Conservation (phyloP, 805 yeast species). For the Saccharomycodes ludwigii region DNA sequence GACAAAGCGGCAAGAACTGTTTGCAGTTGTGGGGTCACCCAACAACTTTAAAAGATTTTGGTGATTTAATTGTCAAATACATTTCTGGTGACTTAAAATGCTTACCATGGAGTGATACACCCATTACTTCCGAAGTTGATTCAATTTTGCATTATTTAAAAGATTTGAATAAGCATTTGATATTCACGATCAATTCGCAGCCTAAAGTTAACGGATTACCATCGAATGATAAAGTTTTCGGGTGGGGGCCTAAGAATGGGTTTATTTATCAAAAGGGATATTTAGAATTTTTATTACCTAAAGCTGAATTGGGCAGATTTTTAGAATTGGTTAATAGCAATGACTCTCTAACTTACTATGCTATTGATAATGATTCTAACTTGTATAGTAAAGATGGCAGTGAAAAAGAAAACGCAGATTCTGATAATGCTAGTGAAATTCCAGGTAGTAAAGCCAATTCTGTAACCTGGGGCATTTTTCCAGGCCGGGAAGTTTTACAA, state of each 20-base stretch:
- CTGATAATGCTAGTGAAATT: conserved; percentile 2
- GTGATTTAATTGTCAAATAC: conserved; percentile 53
- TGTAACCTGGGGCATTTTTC: conserved; percentile 97
- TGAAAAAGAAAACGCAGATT: conserved; percentile 2
- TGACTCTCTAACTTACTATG: conserved; percentile 60
- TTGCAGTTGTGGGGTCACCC: conserved; percentile 87
- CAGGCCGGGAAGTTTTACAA: conserved; percentile 87
- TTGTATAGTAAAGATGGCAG: conserved; percentile 21
- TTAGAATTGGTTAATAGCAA: conserved; percentile 34
- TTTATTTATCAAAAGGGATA: conserved; percentile 92
- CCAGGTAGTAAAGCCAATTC: conserved; percentile 73
- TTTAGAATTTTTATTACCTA: conserved; percentile 72
- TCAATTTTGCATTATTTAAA: conserved; percentile 48
- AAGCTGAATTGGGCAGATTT: conserved; percentile 26
- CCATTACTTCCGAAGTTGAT: conserved; percentile 64
- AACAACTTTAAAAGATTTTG: conserved; percentile 40
- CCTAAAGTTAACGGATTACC: conserved; percentile 77
- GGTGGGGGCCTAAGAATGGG: conserved; percentile 95
- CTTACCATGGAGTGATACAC: conserved; percentile 93
- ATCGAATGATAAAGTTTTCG: conserved; percentile 60
- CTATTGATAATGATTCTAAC: conserved; percentile 47
- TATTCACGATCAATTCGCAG: conserved; percentile 83
- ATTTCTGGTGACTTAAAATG: conserved; percentile 58
- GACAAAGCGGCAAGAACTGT: conserved; percentile 74
- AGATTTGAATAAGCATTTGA: conserved; percentile 51